Conservation (phyloP, 2,329 filamentous ascomycete genomes). For the Aspergillus arachidicola region DNA sequence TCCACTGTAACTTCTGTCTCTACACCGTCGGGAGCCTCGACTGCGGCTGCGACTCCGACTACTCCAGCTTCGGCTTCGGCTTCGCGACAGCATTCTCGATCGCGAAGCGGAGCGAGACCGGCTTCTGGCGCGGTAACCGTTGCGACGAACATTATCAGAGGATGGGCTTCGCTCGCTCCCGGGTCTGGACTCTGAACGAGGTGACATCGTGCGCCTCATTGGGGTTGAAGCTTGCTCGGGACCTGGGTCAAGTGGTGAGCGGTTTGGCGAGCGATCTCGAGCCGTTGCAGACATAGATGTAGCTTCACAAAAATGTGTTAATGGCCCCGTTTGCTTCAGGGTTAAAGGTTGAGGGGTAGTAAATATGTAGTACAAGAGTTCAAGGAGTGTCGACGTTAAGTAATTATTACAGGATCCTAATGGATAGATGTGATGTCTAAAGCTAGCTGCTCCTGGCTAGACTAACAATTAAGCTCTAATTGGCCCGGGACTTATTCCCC, state of each 20-base stretch:
- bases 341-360: background rate
- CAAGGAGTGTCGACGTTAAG: background rate
- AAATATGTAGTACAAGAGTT: background rate
- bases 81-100: constrained; percentile 34
- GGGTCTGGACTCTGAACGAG: constrained; percentile 34
- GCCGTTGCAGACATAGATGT: constrained; percentile 30
- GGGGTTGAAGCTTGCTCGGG: constrained; percentile 30
- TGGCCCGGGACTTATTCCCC: background rate
- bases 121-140: constrained; percentile 30
- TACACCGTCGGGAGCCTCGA: constrained; percentile 34
- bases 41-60: constrained; percentile 39
- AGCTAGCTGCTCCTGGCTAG: background rate
- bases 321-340: background rate
- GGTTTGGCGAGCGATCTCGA: constrained; percentile 32
- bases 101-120: constrained; percentile 32
- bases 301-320: background rate
- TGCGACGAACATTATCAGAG: constrained; percentile 25
- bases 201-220: constrained; percentile 38
- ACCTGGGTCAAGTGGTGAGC: constrained; percentile 23
- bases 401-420: background rate
- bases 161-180: constrained; percentile 32
- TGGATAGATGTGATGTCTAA: background rate
- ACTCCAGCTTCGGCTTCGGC: constrained; percentile 43
- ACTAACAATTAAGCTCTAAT: background rate
- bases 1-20: constrained; percentile 35